These are phyloP conservation scores for Dimocarpus longan DNA, from an alignment of 345 rosid genomes.

Conservation along the genomic window DNA sequence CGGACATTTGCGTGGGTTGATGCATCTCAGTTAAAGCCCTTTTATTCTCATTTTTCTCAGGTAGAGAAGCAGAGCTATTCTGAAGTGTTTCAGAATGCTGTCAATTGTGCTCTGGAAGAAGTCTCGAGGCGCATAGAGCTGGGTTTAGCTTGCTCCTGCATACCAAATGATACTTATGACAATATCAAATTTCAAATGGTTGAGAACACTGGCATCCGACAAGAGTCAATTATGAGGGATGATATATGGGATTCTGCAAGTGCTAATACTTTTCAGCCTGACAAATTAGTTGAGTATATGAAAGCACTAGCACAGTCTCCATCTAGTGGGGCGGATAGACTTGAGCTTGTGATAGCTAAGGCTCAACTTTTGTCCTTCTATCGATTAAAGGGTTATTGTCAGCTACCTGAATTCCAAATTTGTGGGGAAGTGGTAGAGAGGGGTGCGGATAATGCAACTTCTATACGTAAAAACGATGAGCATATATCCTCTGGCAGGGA, in stretches of 20 bases:
- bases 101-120: slow-evolving; percentile 67
- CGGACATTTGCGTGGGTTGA: slow-evolving; percentile 81
- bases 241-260: slow-evolving; percentile 30
- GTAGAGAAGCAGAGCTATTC: slow-evolving; percentile 60
- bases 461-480: slow-evolving; percentile 28
- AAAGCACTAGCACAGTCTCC: slow-evolving; percentile 58
- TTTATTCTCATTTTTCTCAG: slow-evolving; percentile 53
- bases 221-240: slow-evolving; percentile 42
- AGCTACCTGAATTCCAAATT: slow-evolving; percentile 51
- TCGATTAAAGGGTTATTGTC: slow-evolving; percentile 48
- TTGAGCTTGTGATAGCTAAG: slow-evolving; percentile 57
- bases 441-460: slow-evolving; percentile 23
- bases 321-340: slow-evolving; percentile 46
- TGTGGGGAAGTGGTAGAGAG: slow-evolving; percentile 41
- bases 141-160: slow-evolving; percentile 62
- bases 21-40: slow-evolving; percentile 58
- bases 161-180: slow-evolving; percentile 40
- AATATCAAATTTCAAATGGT: slow-evolving; percentile 48
- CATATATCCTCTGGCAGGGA: slow-evolving; percentile 25
- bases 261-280: slow-evolving; percentile 47
- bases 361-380: slow-evolving; percentile 60
- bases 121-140: slow-evolving; percentile 55
- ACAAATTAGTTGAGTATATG: slow-evolving; percentile 47
- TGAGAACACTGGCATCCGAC: slow-evolving; percentile 59
- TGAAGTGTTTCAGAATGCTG: slow-evolving; percentile 62